Evolutionary conservation across 768 basidiomycete species (phyloP).

Genomic region (Phanerochaete carnosa): DNA sequence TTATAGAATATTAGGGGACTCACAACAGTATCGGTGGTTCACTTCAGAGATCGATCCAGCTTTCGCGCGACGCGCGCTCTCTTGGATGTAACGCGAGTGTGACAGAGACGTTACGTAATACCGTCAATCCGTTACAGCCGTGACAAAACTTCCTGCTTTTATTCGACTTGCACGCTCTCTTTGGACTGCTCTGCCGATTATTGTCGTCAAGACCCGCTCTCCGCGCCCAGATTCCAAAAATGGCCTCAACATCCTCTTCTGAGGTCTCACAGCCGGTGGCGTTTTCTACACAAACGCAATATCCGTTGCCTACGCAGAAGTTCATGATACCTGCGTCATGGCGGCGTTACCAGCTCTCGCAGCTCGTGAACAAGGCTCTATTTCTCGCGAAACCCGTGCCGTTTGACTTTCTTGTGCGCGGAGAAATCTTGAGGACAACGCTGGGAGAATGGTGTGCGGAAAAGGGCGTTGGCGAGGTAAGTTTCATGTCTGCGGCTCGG

Average conservation of each 20-base stretch:
- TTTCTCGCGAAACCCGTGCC: slow-evolving; percentile 71
- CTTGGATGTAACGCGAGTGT: background rate
- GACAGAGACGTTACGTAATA: background rate
- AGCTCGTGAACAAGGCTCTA: slow-evolving; percentile 94
- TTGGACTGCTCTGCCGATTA: background rate
- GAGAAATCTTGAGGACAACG: slow-evolving; percentile 71
- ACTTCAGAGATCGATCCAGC: too few relatives aligned
- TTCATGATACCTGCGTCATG: slow-evolving; percentile 90
- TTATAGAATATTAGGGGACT: too few relatives aligned
- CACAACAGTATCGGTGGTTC: too few relatives aligned
- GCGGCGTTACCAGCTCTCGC: slow-evolving; percentile 95
- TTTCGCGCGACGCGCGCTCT: background rate
- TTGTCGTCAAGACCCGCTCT: too few relatives aligned
- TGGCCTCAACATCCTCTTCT: slow-evolving; percentile 7
- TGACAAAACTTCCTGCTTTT: background rate
- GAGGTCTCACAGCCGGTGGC: slow-evolving; percentile 53
- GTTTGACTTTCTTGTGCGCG: slow-evolving; percentile 88
- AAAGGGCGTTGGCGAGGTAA: slow-evolving; percentile 68
- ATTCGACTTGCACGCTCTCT: background rate
- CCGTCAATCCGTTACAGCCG: background rate
- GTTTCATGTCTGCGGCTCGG: slow-evolving; percentile 16
- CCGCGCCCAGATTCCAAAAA: background rate
- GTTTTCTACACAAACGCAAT: slow-evolving; percentile 69
- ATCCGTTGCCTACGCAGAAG: slow-evolving; percentile 80
- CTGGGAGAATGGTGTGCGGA: slow-evolving; percentile 74